Conservation (phyloP, 331 rosid genomes). For the Prunus yedoensis region DNA sequence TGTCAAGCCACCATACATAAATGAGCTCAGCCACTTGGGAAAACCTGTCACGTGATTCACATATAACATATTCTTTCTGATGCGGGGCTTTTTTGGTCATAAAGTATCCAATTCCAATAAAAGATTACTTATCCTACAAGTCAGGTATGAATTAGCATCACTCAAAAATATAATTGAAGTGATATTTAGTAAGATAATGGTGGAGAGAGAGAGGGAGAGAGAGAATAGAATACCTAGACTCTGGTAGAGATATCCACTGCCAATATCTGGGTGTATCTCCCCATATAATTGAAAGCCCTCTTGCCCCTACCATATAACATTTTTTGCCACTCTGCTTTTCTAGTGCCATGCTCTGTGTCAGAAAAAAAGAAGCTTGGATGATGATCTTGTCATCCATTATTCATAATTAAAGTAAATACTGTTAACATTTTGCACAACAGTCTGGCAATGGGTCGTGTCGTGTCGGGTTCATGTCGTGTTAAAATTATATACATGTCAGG, state of each 20-base stretch:
- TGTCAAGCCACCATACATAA: constrained; percentile 27
- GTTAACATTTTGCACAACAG: no score
- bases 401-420: not conserved
- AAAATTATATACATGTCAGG: no score
- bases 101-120: not conserved
- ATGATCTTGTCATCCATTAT: not conserved
- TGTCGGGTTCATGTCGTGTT: no score
- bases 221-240: constrained; percentile 10
- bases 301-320: constrained; percentile 31
- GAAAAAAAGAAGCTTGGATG: not conserved
- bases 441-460: no score
- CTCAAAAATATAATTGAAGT: no score
- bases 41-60: not conserved
- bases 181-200: not conserved
- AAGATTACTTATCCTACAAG: not conserved
- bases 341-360: constrained; percentile 21
- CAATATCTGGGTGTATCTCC: not conserved
- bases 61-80: no score
- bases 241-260: constrained; percentile 17
- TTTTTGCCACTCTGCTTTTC: constrained; percentile 24
- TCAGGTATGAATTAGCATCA: not conserved
- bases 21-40: constrained; percentile 5
- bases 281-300: constrained; percentile 19
- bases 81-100: no score
- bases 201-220: no score